Evolutionary conservation across 306 rosid genomes (phyloP).

Genomic region (Alnus rubra): DNA sequence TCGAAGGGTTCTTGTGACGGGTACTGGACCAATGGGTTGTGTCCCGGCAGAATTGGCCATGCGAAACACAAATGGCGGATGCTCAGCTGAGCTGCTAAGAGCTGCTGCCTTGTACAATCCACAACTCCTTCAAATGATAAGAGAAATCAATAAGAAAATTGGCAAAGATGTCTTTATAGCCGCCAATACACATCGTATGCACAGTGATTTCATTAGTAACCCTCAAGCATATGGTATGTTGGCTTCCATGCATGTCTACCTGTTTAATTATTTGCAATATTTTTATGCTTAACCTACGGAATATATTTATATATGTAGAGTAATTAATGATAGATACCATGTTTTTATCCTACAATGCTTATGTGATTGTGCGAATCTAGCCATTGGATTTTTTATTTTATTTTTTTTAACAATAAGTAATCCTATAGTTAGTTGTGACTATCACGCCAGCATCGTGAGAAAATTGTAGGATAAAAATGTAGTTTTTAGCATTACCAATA

Average conservation of each 20-base stretch:
- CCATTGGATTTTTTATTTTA: no score
- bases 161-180: constrained; percentile 56
- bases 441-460: no score
- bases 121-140: constrained; percentile 56
- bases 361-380: no score
- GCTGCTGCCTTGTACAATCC: constrained; percentile 71
- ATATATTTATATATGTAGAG: no score
- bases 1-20: constrained; percentile 69
- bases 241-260: background rate
- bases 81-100: constrained; percentile 63
- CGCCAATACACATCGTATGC: constrained; percentile 53
- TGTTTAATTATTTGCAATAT: background rate
- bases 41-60: constrained; percentile 73
- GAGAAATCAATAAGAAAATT: constrained; percentile 50
- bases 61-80: constrained; percentile 52
- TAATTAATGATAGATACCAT: no score
- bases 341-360: no score
- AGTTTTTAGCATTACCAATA: no score
- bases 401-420: no score
- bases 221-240: constrained; percentile 59
- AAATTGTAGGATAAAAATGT: no score
- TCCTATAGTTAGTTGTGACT: no score
- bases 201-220: constrained; percentile 46
- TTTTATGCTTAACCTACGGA: no score
- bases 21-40: constrained; percentile 76